These are phyloP conservation scores for Ceratocystis ficicola DNA, from an alignment of 2,329 filamentous ascomycete genomes.

Conservation along the genomic window DNA sequence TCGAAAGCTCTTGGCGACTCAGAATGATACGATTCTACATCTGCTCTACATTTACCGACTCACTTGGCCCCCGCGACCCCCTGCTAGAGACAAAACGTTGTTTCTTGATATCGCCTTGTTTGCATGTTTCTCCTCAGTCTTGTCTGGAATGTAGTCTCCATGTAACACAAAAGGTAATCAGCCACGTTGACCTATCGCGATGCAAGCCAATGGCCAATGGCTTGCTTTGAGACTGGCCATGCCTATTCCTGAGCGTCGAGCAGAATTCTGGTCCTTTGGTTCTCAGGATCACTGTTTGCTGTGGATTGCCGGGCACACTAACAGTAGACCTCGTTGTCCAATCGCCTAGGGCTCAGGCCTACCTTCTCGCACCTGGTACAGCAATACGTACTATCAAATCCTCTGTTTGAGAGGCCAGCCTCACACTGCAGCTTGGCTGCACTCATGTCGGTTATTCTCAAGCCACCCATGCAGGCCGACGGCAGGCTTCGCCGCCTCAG, in stretches of 20 bases:
- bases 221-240: too few relatives aligned
- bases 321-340: too few relatives aligned
- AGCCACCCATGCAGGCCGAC: not conserved
- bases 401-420: not conserved
- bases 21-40: not conserved
- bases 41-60: not conserved
- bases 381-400: not conserved
- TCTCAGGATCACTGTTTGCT: not conserved
- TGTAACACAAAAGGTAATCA: not conserved
- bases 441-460: not conserved
- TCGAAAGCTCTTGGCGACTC: not conserved
- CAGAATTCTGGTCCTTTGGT: not conserved
- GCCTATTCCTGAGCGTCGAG: too few relatives aligned
- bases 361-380: too few relatives aligned
- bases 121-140: not conserved
- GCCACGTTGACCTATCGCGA: not conserved
- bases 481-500: not conserved
- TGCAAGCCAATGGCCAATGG: too few relatives aligned
- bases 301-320: too few relatives aligned
- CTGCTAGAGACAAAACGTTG: not conserved
- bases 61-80: not conserved
- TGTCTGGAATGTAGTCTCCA: not conserved
- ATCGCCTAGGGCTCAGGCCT: too few relatives aligned
- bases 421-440: not conserved
- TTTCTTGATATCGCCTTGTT: not conserved